A percentile compares a stretch with the other conserved stretches of the same genome.
Conservation (phyloP, 176 grass and related monocot species). For the Thalia dealbata region DNA sequence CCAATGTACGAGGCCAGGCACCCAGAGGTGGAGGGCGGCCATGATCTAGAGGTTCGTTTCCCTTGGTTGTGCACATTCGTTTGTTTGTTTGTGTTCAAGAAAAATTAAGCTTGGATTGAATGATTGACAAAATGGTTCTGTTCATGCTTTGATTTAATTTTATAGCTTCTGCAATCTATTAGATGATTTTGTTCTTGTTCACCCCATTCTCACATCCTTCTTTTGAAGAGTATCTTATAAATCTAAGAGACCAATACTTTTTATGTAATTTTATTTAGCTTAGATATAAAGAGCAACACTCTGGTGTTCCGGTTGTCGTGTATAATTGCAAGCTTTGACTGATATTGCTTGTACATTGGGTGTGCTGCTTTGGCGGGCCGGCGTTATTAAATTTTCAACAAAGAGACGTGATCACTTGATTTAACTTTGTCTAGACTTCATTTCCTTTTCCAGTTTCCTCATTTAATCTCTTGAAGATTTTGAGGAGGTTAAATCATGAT, state of each 20-base stretch:
- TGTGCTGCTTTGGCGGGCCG: background rate
- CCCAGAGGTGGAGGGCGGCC: slow-evolving; percentile 78
- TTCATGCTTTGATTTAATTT: no score
- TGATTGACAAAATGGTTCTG: no score
- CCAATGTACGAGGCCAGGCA: slow-evolving; percentile 72
- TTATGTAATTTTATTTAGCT: no score
- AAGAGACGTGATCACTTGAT: background rate
- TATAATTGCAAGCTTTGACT: background rate
- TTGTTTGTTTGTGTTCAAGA: no score
- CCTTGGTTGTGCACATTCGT: slow-evolving; percentile 6
- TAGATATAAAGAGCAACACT: no score
- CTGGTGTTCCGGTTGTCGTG: background rate
- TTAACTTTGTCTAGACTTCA: background rate
- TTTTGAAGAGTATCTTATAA: no score
- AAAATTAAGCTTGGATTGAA: no score
- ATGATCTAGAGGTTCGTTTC: slow-evolving; percentile 96
- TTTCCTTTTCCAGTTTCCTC: background rate
- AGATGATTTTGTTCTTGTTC: no score
- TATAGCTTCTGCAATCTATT: no score
- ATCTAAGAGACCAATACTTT: no score
- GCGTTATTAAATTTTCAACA: background rate
- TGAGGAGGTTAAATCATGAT: background rate
- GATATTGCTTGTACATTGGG: background rate
- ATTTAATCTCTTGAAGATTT: background rate
- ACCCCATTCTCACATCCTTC: no score